Conservation (phyloP, 306 rosid species). For the Fragaria vesca region DNA sequence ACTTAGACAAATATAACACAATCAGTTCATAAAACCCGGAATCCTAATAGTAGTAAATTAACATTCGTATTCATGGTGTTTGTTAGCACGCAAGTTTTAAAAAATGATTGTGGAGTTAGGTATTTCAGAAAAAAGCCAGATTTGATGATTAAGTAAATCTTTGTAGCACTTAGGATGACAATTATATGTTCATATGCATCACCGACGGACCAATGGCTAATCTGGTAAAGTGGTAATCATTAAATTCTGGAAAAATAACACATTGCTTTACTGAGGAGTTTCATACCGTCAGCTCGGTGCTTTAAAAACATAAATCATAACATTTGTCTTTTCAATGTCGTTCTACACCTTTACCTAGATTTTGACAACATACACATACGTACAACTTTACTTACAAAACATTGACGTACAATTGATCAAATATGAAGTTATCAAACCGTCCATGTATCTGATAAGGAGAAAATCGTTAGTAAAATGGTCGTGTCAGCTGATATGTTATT, state of each 20-base stretch:
- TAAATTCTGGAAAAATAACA: not conserved
- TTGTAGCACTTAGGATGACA: not conserved
- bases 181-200: not conserved
- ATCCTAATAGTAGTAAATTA: too few relatives aligned
- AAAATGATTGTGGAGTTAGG: constrained; percentile 16
- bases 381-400: too few relatives aligned
- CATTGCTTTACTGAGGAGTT: not conserved
- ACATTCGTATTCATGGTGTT: not conserved
- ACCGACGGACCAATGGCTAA: not conserved
- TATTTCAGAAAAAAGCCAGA: not conserved
- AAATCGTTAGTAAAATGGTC: too few relatives aligned
- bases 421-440: too few relatives aligned
- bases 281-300: not conserved
- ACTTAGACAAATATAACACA: not conserved
- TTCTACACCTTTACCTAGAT: too few relatives aligned
- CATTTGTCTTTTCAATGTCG: too few relatives aligned
- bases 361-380: too few relatives aligned
- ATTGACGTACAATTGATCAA: too few relatives aligned
- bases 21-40: not conserved
- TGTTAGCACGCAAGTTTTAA: not conserved
- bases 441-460: too few relatives aligned
- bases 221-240: not conserved
- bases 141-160: constrained; percentile 6
- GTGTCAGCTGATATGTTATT: too few relatives aligned
- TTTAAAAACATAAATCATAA: too few relatives aligned